A percentile compares a stretch with the other conserved stretches of the same genome.
These are phyloP conservation scores for Plantago major DNA, from an alignment of 257 asterid genomes.

Conservation along the genomic window DNA sequence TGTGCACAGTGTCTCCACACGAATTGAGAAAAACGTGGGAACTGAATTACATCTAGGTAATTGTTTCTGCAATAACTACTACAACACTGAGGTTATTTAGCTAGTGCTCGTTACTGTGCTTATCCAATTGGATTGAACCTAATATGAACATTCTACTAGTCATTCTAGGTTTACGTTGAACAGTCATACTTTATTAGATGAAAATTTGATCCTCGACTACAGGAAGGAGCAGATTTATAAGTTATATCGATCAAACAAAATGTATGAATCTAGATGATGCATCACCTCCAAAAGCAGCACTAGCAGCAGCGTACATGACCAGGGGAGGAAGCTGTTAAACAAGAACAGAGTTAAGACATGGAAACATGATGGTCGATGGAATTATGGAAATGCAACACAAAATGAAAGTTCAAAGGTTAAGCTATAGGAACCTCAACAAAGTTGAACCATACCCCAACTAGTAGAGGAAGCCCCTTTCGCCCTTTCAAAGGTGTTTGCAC, in stretches of 20 bases:
- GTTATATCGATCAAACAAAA: slow-evolving; percentile 6
- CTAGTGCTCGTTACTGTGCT: too few relatives aligned
- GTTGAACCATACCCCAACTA: slow-evolving; percentile 51
- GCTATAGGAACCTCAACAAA: background rate
- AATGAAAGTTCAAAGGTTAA: background rate
- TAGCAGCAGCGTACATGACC: slow-evolving; percentile 66
- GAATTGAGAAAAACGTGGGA: too few relatives aligned
- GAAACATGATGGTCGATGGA: too few relatives aligned
- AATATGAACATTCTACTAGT: too few relatives aligned
- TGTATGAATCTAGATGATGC: background rate
- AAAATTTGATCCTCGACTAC: slow-evolving; percentile 4
- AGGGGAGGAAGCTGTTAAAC: slow-evolving; percentile 60
- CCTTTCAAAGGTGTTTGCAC: slow-evolving; percentile 59
- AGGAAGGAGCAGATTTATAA: background rate
- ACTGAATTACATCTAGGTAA: too few relatives aligned
- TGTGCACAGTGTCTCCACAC: too few relatives aligned
- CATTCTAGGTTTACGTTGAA: too few relatives aligned
- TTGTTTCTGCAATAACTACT: background rate
- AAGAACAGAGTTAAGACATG: background rate
- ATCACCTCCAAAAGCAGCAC: slow-evolving; percentile 90
- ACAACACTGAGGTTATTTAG: background rate
- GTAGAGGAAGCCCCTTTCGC: slow-evolving; percentile 67
- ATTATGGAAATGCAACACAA: too few relatives aligned
- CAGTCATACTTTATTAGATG: too few relatives aligned
- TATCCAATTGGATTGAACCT: too few relatives aligned